A percentile compares a stretch with the other conserved stretches of the same genome.
Evolutionary conservation across 345 rosid genomes (phyloP).

Genomic region (Mallotus nudiflorus): DNA sequence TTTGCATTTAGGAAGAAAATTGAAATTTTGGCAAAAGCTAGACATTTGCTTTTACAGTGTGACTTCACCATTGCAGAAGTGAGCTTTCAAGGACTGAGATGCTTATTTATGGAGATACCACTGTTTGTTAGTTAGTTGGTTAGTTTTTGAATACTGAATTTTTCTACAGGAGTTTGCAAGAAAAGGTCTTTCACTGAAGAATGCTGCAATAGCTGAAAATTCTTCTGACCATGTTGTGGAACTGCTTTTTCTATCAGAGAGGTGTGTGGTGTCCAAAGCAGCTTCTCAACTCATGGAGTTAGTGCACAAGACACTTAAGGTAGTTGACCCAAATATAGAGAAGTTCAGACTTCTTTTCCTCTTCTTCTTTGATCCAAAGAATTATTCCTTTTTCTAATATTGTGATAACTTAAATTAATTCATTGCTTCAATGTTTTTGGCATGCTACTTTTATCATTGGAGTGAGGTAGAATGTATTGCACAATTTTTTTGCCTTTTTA

Average conservation of each 20-base stretch:
- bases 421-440: neutral
- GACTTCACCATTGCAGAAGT: conserved; percentile 77
- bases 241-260: conserved; percentile 76
- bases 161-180: conserved; percentile 55
- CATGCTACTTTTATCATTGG: neutral
- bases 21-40: conserved; percentile 85
- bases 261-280: conserved; percentile 78
- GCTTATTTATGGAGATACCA: conserved; percentile 16
- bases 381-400: no score
- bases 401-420: neutral
- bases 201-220: conserved; percentile 32
- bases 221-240: conserved; percentile 57
- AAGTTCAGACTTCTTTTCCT: neutral
- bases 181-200: conserved; percentile 32
- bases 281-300: conserved; percentile 80
- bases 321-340: conserved; percentile 13
- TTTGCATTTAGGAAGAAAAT: conserved; percentile 83
- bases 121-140: conserved; percentile 4
- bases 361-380: no score
- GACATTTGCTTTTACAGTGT: conserved; percentile 73
- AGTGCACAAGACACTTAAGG: conserved; percentile 83
- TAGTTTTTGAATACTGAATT: conserved; percentile 10
- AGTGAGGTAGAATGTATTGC: neutral
- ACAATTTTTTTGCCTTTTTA: neutral
- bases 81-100: conserved; percentile 26